A percentile compares a stretch with the other conserved stretches of the same genome.
Conservation (phyloP, 192 early-diverging fungal species). For the Coemansia sp. region DNA sequence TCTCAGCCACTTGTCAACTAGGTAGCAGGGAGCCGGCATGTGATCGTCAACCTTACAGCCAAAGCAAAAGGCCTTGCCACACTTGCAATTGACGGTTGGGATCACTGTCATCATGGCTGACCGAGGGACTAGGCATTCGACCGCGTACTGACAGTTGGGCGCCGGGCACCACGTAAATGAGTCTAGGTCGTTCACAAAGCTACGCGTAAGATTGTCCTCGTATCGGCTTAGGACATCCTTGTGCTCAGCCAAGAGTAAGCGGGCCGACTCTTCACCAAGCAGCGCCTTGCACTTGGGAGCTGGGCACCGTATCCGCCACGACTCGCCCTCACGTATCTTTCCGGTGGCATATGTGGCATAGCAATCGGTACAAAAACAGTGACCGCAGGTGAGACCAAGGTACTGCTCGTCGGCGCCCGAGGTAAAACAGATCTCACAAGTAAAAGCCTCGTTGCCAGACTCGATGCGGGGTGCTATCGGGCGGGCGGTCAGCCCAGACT, state of each 20-base stretch:
- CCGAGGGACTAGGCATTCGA: slow-evolving; percentile 83
- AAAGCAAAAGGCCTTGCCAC: slow-evolving; percentile 87
- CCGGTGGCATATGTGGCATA: slow-evolving; percentile 80
- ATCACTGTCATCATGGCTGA: slow-evolving; percentile 71
- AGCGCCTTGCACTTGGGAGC: slow-evolving; percentile 73
- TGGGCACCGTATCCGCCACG: slow-evolving; percentile 83
- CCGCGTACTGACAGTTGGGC: slow-evolving; percentile 91
- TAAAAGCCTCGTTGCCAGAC: slow-evolving; percentile 56
- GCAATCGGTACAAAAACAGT: slow-evolving; percentile 88
- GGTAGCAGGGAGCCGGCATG: slow-evolving; percentile 80
- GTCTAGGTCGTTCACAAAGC: slow-evolving; percentile 89
- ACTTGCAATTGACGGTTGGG: slow-evolving; percentile 84
- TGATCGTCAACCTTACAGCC: slow-evolving; percentile 85
- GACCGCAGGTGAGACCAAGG: slow-evolving; percentile 80
- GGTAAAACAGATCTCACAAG: slow-evolving; percentile 91
- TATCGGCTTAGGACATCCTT: slow-evolving; percentile 62
- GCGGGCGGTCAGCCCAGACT: slow-evolving; percentile 26
- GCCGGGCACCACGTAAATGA: slow-evolving; percentile 91
- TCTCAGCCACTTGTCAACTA: slow-evolving; percentile 87
- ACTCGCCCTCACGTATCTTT: slow-evolving; percentile 89
- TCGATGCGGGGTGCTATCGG: slow-evolving; percentile 19
- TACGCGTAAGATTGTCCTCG: slow-evolving; percentile 67
- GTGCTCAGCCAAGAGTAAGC: slow-evolving; percentile 62
- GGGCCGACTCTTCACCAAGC: slow-evolving; percentile 82
- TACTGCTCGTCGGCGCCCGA: slow-evolving; percentile 36